These are phyloP conservation scores for Tylopilus plumbeoviolaceoides DNA, from an alignment of 768 basidiomycete species.

Conservation along the genomic window DNA sequence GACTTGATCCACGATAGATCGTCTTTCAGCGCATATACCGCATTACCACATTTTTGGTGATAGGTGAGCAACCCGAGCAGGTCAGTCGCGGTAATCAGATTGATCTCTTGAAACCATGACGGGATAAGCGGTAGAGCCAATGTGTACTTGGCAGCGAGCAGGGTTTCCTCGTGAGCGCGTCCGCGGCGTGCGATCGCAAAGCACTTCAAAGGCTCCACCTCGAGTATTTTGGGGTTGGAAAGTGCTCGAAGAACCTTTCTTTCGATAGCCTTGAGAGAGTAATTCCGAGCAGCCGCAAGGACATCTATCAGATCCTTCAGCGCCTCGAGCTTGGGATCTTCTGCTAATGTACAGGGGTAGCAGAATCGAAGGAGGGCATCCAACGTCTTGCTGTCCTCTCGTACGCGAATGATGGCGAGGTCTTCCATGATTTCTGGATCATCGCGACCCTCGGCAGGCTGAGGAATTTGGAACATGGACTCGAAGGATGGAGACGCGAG, in stretches of 20 bases:
- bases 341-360: slow-evolving; percentile 21
- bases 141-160: slow-evolving; percentile 28
- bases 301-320: slow-evolving; percentile 5
- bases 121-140: slow-evolving; percentile 23
- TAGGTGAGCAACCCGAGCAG: slow-evolving; percentile 25
- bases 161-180: slow-evolving; percentile 17
- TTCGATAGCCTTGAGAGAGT: slow-evolving; percentile 14
- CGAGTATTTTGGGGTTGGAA: slow-evolving; percentile 4
- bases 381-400: slow-evolving; percentile 21
- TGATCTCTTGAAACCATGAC: slow-evolving; percentile 23
- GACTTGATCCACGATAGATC: slow-evolving; percentile 13
- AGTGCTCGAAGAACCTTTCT: slow-evolving; percentile 19
- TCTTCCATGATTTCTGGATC: slow-evolving; percentile 11
- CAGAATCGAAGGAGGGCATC: slow-evolving; percentile 27
- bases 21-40: slow-evolving; percentile 1
- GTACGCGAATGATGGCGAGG: slow-evolving; percentile 19
- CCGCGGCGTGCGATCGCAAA: slow-evolving; percentile 32
- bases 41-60: slow-evolving; percentile 12
- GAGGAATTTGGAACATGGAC: slow-evolving; percentile 29
- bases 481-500: slow-evolving; percentile 34
- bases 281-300: slow-evolving; percentile 14
- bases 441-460: slow-evolving; percentile 12
- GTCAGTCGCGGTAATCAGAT: slow-evolving; percentile 21
- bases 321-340: slow-evolving; percentile 14
- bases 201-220: slow-evolving; percentile 6